These are phyloP conservation scores for Hordeum pubiflorum DNA, from an alignment of 202 grass and related monocot species.

Conservation along the genomic window DNA sequence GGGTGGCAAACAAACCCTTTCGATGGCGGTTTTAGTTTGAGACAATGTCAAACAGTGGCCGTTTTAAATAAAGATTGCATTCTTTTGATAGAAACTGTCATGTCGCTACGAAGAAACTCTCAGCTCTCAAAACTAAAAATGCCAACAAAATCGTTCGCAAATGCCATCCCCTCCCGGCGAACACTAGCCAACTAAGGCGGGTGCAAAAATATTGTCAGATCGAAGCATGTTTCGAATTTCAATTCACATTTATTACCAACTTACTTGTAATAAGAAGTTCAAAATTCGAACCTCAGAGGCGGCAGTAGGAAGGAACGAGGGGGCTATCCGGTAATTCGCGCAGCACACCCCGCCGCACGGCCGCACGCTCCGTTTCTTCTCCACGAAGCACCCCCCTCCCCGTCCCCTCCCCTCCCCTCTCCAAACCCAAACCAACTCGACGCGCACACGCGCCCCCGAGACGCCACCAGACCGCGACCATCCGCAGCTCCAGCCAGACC, in stretches of 20 bases:
- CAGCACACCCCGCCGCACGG: neutral
- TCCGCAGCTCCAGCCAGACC: constrained; percentile 7
- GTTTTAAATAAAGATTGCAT: too few species aligned
- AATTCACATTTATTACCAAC: neutral
- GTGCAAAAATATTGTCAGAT: too few species aligned
- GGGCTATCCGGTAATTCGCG: neutral
- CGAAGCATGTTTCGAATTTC: too few species aligned
- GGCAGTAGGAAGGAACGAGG: neutral
- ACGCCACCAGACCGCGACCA: neutral
- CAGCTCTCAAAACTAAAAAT: too few species aligned
- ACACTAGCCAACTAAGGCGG: too few species aligned
- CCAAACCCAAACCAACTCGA: constrained; percentile 26
- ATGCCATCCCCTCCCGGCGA: too few species aligned
- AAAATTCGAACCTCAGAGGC: neutral
- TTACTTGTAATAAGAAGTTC: neutral
- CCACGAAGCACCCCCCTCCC: neutral
- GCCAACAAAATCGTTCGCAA: too few species aligned
- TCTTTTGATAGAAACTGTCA: too few species aligned
- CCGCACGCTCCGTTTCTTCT: constrained; percentile 7
- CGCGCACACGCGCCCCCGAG: neutral
- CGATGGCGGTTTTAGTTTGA: too few species aligned
- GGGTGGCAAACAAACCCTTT: too few species aligned
- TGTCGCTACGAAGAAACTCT: too few species aligned
- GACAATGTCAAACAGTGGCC: too few species aligned
- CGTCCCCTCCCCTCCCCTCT: neutral